Evolutionary conservation across 1,139 yeast genomes (phyloP), one percentile per base, ranked within the genome.

Genomic region (Nakaseomyces uthaithaninus): DNA sequence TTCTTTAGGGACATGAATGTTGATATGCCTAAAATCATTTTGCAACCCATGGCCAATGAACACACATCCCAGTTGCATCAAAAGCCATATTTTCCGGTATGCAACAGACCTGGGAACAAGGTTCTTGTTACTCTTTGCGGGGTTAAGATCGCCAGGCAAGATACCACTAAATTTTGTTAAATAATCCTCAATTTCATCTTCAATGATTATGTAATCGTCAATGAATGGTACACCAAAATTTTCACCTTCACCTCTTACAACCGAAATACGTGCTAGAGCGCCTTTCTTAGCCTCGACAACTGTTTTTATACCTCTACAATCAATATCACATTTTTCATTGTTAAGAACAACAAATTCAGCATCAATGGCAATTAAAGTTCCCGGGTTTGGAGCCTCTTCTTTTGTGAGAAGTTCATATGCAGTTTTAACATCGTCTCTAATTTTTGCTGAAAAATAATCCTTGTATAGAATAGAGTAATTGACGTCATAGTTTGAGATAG

Each of bases 21-120:
- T 89, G 51, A 93, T 91, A 31, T 94, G 85, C 53, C 96, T 69
- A 68, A 93, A 93, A 65, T 93, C 99, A 51, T 86, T 87, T 39
- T 74, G 71, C 44, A 93, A 68, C 2, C 97, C 96, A 64, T 93
- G 99, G 0, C 99, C 99, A 31, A 93, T 87, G 64, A 93, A 91
- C 0, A 83, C 74, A 55, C 95, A 89, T 0, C 97, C 97, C 44
- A 87, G 59, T 56, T 89, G 91, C 43, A 91, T 66, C 41, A 93
- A 66, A 18, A 91, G 65, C 97, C 98, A 91, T 33, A 93, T 69
- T 52, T 85, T 77, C 46, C 96, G 70, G 59, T 89, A 91, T 1
- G 94, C 85, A 0, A 89, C 80, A 54, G 85, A 93, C 41, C 83
- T 67, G 0, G 87, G 76, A 1, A 89, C 96, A 37, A 93, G 67